These are phyloP conservation scores for Cystobasidiopsis lactophilus DNA, from an alignment of 768 basidiomycete species.

Conservation along the genomic window DNA sequence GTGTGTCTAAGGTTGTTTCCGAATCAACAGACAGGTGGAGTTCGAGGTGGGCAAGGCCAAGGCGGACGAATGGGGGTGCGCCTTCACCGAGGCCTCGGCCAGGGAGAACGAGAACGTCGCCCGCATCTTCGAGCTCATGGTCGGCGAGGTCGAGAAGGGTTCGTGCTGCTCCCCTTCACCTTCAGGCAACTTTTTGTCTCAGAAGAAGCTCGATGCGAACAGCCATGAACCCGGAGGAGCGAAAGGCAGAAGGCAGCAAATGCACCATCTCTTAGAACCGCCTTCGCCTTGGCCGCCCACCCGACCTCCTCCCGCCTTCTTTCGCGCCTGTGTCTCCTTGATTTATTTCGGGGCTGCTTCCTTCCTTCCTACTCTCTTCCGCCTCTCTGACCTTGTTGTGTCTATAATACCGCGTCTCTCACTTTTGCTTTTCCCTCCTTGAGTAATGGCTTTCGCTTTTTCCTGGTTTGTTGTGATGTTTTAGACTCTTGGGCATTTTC, in stretches of 20 bases:
- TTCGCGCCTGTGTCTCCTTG: neutral
- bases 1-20: neutral
- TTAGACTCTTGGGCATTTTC: too few species aligned
- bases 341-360: neutral
- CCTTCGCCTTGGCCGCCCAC: too few species aligned
- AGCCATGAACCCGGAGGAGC: constrained; percentile 3
- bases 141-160: constrained; percentile 19
- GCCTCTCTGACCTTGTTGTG: too few species aligned
- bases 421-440: too few species aligned
- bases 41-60: constrained; percentile 15
- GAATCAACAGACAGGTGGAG: constrained; percentile 14
- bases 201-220: neutral
- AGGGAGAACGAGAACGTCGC: constrained; percentile 20
- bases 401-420: too few species aligned
- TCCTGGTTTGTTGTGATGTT: too few species aligned
- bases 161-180: neutral
- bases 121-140: constrained; percentile 15
- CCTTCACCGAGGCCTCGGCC: constrained; percentile 18
- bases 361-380: neutral
- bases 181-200: neutral
- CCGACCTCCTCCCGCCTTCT: too few species aligned
- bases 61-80: constrained; percentile 9
- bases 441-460: too few species aligned
- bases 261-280: constrained; percentile 2
- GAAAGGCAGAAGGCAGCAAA: neutral